These are phyloP conservation scores for Wickerhamomyces silvicola DNA, from an alignment of 805 yeast genomes.

Conservation along the genomic window DNA sequence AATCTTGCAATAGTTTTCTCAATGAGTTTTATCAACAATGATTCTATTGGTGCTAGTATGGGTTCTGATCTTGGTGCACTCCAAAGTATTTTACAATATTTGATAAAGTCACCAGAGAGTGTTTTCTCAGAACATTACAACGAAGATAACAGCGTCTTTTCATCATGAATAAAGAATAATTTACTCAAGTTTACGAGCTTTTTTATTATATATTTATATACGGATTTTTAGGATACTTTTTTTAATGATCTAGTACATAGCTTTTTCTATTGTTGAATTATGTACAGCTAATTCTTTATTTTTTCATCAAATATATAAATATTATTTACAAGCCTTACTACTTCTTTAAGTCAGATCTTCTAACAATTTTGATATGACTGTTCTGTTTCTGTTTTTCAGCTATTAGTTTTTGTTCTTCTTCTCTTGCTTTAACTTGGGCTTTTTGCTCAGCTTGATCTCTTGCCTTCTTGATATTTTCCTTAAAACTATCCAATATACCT, in stretches of 20 bases:
- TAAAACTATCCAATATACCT: constrained; percentile 31
- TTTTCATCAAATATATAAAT: neutral
- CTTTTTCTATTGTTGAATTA: no score
- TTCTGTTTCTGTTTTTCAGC: constrained; percentile 26
- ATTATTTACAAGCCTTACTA: constrained; percentile 1
- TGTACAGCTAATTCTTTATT: no score
- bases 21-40: constrained; percentile 50
- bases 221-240: neutral
- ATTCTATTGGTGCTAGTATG: constrained; percentile 35
- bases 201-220: neutral
- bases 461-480: constrained; percentile 33
- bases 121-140: constrained; percentile 20
- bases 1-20: constrained; percentile 87
- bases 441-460: constrained; percentile 33
- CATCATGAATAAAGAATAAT: constrained; percentile 1
- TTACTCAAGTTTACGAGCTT: neutral
- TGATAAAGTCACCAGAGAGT: constrained; percentile 35
- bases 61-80: constrained; percentile 47
- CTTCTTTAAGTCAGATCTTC: constrained; percentile 12
- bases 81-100: constrained; percentile 43
- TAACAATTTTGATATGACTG: constrained; percentile 21
- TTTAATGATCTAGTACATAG: constrained; percentile 1
- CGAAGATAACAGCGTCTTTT: constrained; percentile 1
- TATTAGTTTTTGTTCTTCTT: constrained; percentile 24
- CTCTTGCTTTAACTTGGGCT: constrained; percentile 28